Evolutionary conservation across 371 early-diverging fungal species (phyloP), one percentile per base, ranked within the genome.

Genomic region (Dinochytrium kinnereticum): DNA sequence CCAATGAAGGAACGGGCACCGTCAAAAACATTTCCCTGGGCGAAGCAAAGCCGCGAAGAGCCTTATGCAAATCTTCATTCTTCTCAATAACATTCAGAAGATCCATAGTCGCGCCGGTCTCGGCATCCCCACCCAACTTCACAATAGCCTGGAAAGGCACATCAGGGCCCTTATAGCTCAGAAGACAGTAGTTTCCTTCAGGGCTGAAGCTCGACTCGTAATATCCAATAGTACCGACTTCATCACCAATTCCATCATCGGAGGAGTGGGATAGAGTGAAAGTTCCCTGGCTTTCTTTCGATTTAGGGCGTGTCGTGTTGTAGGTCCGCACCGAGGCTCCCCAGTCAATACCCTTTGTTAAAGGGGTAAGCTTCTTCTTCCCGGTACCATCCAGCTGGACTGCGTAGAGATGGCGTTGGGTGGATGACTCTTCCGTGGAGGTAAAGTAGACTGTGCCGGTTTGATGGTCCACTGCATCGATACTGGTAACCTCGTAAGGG

Each of bases 161-260:
- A 55, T 90, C 91, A 0, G 98, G 98, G 0, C 98, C 98, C 24
- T 87, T 81, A 77, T 97, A 95, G 21, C 83, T 76, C 7, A 96
- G 82, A 28, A 90, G 75, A 65, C 93, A 94, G 75, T 91, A 95
- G 10, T 87, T 85, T 51, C 87, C 88, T 19, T 89, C 85, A 0
- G 93, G 88, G 17, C 95, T 95, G 78, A 97, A 93, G 0, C 82
- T 80, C 0, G 89, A 91, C 15, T 76, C 71, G 78, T 94, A 97
- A 68, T 88, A 91, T 2, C 93, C 96, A 15, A 78, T 71, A 24
- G 72, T 70, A 37, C 76, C 80, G 51, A 67, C 75, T 61, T 59
- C 38, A 15, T 34, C 36, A 3, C 70, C 78, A 1, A 71, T 40
- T 30, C 71, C 76, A 19, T 57, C 57, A 34, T 66, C 38, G n/a